Evolutionary conservation across 2,329 filamentous ascomycete genomes (phyloP).

Genomic region (Cadophora sp.): DNA sequence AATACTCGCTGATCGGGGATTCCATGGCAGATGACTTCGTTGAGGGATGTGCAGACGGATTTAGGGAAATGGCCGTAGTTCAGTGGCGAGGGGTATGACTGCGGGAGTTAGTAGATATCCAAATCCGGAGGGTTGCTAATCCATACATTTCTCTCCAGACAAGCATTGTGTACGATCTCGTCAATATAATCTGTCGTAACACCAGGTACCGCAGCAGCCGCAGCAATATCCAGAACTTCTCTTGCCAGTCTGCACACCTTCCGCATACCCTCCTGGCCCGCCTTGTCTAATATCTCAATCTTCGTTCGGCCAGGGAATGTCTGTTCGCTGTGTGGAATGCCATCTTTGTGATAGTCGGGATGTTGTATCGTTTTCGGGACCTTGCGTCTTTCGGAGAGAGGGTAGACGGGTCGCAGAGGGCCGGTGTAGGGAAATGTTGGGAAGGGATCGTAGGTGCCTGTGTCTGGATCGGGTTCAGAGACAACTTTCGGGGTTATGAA

Average conservation of each 20-base stretch:
- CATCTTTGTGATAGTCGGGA: slow-evolving; percentile 88
- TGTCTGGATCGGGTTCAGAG: slow-evolving; percentile 91
- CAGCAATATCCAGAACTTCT: slow-evolving; percentile 93
- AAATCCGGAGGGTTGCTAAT: slow-evolving; percentile 21
- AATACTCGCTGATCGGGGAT: slow-evolving; percentile 91
- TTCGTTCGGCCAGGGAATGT: slow-evolving; percentile 74
- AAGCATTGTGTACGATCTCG: slow-evolving; percentile 93
- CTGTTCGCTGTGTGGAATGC: slow-evolving; percentile 70
- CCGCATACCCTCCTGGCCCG: slow-evolving; percentile 84
- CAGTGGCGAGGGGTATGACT: slow-evolving; percentile 94
- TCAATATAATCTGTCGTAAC: slow-evolving; percentile 97
- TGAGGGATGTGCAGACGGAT: slow-evolving; percentile 94
- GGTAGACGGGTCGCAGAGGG: slow-evolving; percentile 83
- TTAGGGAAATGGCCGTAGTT: slow-evolving; percentile 98
- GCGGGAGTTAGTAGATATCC: slow-evolving; percentile 32
- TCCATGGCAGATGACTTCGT: slow-evolving; percentile 98
- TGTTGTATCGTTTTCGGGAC: slow-evolving; percentile 82
- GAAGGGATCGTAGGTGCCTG: slow-evolving; percentile 90
- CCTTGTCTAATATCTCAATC: slow-evolving; percentile 80
- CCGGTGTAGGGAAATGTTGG: slow-evolving; percentile 87
- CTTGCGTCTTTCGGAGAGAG: slow-evolving; percentile 73
- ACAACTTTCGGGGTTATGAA: slow-evolving; percentile 80
- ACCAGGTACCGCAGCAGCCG: slow-evolving; percentile 82
- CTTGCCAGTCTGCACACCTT: slow-evolving; percentile 87
- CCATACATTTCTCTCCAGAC: slow-evolving; percentile 86